Evolutionary conservation across 139 green algal genomes (phyloP).

Genomic region (Picochlorum sp.): DNA sequence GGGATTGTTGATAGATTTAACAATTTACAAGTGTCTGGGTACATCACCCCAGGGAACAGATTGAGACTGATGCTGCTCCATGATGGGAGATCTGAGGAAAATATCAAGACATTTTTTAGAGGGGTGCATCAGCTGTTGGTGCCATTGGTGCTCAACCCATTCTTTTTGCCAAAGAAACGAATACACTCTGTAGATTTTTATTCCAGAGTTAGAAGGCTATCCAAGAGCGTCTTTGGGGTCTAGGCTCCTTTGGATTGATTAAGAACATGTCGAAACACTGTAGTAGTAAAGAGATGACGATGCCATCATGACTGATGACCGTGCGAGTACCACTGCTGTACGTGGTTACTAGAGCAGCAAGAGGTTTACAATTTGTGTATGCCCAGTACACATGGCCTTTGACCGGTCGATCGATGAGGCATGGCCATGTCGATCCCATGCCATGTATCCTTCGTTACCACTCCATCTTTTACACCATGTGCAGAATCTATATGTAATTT

Average conservation of each 20-base stretch:
- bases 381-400: no score
- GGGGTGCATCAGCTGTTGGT: constrained; percentile 89
- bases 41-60: constrained; percentile 57
- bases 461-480: no score
- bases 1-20: constrained; percentile 93
- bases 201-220: constrained; percentile 47
- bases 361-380: no score
- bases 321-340: no score
- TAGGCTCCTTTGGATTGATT: no score
- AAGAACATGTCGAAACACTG: no score
- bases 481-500: no score
- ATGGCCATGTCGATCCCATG: no score
- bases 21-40: constrained; percentile 74
- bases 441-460: background rate
- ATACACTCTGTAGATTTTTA: constrained; percentile 69
- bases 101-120: constrained; percentile 75
- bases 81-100: constrained; percentile 64
- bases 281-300: no score
- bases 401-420: background rate
- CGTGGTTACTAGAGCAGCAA: no score
- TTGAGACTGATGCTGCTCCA: constrained; percentile 85
- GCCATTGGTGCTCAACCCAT: constrained; percentile 73
- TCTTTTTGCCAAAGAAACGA: constrained; percentile 53
- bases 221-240: constrained; percentile 21
- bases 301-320: no score